Conservation (phyloP, 1,284 basidiomycete genomes). For the Xanthoconium separans region DNA sequence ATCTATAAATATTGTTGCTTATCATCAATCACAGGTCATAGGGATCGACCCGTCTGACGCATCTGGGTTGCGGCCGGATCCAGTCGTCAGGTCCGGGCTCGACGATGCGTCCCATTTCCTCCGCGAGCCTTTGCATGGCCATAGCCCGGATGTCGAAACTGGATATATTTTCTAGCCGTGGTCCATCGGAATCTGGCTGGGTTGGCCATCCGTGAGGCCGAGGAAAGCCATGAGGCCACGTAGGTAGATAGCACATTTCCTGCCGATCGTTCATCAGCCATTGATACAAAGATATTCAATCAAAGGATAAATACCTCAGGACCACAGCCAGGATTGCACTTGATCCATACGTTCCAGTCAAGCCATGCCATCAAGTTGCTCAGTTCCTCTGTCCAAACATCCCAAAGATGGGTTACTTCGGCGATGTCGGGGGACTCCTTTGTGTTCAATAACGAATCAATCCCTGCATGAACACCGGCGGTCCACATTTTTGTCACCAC, state of each 20-base stretch:
- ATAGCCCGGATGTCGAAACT: neutral
- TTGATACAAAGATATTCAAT: neutral
- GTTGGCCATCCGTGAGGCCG: neutral
- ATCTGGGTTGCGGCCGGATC: constrained; percentile 27
- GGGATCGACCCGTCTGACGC: constrained; percentile 15
- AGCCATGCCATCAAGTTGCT: constrained; percentile 39
- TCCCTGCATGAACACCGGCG: constrained; percentile 35
- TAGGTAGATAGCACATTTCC: constrained; percentile 49
- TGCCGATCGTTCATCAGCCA: constrained; percentile 16
- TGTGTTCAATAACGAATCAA: constrained; percentile 20
- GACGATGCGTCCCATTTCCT: neutral
- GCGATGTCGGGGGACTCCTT: neutral
- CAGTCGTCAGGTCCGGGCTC: constrained; percentile 15
- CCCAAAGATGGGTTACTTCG: constrained; percentile 9
- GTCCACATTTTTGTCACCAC: constrained; percentile 45
- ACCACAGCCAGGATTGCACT: constrained; percentile 36
- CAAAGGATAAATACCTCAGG: constrained; percentile 27
- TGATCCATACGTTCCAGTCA: constrained; percentile 42
- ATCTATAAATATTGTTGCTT: too few relatives aligned
- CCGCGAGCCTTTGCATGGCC: neutral
- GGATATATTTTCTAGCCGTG: neutral
- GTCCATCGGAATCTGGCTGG: neutral
- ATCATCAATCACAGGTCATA: neutral
- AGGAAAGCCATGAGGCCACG: constrained; percentile 39
- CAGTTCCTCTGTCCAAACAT: constrained; percentile 29